phyloP scores from a whole-genome alignment of 495 filamentous ascomycete genomes.

The Tuber umbilicatum region DNA sequence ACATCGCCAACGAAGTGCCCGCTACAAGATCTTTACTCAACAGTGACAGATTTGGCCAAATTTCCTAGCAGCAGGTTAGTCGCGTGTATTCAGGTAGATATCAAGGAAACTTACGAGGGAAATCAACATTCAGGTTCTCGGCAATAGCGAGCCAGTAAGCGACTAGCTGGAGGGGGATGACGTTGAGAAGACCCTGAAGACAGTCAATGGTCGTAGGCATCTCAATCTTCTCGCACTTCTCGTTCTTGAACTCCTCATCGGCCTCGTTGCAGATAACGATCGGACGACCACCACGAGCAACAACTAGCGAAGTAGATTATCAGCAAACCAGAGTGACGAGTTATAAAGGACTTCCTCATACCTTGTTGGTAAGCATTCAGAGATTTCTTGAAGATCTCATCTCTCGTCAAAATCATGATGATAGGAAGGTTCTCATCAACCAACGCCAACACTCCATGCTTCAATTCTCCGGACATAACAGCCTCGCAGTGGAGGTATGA shows the following conservation, averaged over 20 bases:
- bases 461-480: conserved; percentile 98
- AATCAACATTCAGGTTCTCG: conserved; percentile 94
- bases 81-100: background rate
- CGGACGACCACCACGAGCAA: conserved; percentile 85
- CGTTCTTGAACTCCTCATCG: conserved; percentile 80
- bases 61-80: conserved; percentile 48
- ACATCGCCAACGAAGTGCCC: background rate
- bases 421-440: conserved; percentile 98
- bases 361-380: conserved; percentile 98
- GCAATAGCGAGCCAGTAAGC: conserved; percentile 96
- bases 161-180: conserved; percentile 94
- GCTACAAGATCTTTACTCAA: conserved; percentile 60
- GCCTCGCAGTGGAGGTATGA: conserved; percentile 99
- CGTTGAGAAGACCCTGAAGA: conserved; percentile 92
- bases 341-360: conserved; percentile 43
- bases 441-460: conserved; percentile 93
- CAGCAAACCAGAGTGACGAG: background rate
- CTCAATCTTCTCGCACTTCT: conserved; percentile 91
- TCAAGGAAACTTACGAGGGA: conserved; percentile 56
- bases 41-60: conserved; percentile 96
- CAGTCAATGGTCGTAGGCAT: conserved; percentile 92
- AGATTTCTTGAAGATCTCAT: conserved; percentile 92
- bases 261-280: conserved; percentile 95
- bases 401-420: conserved; percentile 97
- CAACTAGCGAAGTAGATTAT: conserved; percentile 52